Base-by-base conservation (phyloP, 345 rosid genomes). In the Brassica juncea region DNA sequence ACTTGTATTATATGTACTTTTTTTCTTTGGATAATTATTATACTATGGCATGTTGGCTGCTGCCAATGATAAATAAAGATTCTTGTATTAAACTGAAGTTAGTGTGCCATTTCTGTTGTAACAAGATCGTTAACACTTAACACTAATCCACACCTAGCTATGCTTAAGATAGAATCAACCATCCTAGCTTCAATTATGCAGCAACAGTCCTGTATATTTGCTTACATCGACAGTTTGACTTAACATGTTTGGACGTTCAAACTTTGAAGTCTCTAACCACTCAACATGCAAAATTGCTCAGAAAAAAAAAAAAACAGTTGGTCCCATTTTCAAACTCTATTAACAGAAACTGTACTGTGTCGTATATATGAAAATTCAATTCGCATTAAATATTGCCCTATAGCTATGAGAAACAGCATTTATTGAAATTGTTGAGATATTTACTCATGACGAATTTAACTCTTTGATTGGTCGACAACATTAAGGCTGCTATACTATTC, bases 201-300 rank as follows among this genome's bases (percentile, higher is more conserved):
- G 10, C 39, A 35, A 6, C 39, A 35, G 39, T 35, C 9, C 39
- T 35, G 39, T 35, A 35, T 35, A 35, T 30, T 66, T 68, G 74
- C 55, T 73, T 73, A 61, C 77, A 66, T 67, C 68, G 60, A 66
- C 62, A 58, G 28, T 72, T 78, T 72, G 77, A 78, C 69, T 66
- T 42, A 14, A 65, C 14, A 71, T 67, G 35, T 79, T 58, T 72
- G 39, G 42, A 67, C 14, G 25, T 59, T 79, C 78, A 73, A 73
- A 67, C 64, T 67, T 66, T 47, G 44, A 67, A 67, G 15, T 72
- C 55, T 55, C 44, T 73, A 79, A 73, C 74, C 34, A 79, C 74
- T 68, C 32, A 47, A 59, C 73, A 79, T 79, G 77, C 74, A 60
- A 44, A 42, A 32, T 35, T 35, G 23, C 52, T 58, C 47, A 6